These are phyloP conservation scores for Candida endomychidarum DNA, from an alignment of 805 yeast genomes.

Conservation along the genomic window DNA sequence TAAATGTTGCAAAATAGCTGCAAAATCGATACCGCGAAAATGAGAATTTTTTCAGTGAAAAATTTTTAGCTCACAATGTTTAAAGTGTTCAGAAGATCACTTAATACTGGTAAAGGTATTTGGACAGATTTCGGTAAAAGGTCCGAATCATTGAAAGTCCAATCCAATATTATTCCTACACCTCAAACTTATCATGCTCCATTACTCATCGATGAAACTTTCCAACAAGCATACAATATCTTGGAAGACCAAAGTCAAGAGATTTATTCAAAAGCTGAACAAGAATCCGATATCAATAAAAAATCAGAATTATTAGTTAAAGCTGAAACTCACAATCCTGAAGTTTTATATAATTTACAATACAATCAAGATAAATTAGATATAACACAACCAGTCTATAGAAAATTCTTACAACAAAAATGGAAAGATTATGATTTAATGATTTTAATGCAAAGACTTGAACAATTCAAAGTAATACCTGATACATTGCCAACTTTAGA, in stretches of 20 bases:
- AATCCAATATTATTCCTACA: conserved; percentile 34
- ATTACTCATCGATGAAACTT: conserved; percentile 65
- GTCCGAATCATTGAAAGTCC: conserved; percentile 26
- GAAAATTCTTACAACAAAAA: conserved; percentile 61
- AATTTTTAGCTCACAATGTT: conserved; percentile 11
- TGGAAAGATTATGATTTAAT: conserved; percentile 75
- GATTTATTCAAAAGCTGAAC: conserved; percentile 39
- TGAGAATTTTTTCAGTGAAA: conserved; percentile 5
- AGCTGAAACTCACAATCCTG: conserved; percentile 81
- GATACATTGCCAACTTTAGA: conserved; percentile 89
- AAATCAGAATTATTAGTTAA: conserved; percentile 39
- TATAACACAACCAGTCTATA: conserved; percentile 74
- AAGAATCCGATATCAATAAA: conserved; percentile 19
- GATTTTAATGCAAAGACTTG: conserved; percentile 89
- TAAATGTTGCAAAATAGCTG: too few relatives aligned
- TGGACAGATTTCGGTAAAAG: conserved; percentile 37
- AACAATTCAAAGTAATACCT: conserved; percentile 80
- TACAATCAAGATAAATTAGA: conserved; percentile 53
- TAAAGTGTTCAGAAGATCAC: conserved; percentile 10
- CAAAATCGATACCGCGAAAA: too few relatives aligned
- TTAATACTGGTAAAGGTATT: conserved; percentile 16
- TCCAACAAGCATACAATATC: conserved; percentile 63
- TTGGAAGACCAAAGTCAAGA: conserved; percentile 50
- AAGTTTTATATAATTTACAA: conserved; percentile 68
- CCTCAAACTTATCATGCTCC: conserved; percentile 64